Evolutionary conservation across 106 monocot genomes (phyloP).

Genomic region (Xerophyta viscosa): DNA sequence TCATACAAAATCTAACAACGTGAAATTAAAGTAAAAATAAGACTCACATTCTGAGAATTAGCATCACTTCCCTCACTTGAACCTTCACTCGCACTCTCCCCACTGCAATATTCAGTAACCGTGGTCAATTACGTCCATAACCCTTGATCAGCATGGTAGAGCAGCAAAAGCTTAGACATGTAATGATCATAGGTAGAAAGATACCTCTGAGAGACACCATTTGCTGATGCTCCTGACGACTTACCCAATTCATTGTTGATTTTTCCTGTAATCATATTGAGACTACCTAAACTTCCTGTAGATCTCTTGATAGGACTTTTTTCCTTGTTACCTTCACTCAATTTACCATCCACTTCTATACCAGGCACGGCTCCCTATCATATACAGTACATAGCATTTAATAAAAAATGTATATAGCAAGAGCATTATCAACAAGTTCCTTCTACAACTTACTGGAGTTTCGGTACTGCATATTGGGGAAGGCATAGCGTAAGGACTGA

Average conservation of each 20-base stretch:
- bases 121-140: too few relatives aligned
- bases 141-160: neutral
- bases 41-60: conserved; percentile 90
- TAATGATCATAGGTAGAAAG: too few relatives aligned
- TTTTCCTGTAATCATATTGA: conserved; percentile 89
- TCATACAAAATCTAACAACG: too few relatives aligned
- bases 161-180: neutral
- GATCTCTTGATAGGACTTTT: conserved; percentile 66
- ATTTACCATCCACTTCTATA: conserved; percentile 57
- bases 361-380: conserved; percentile 45
- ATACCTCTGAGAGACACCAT: conserved; percentile 87
- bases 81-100: conserved; percentile 87
- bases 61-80: conserved; percentile 95
- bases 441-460: conserved; percentile 52
- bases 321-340: conserved; percentile 63
- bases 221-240: conserved; percentile 42
- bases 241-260: conserved; percentile 58
- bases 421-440: neutral
- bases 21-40: neutral
- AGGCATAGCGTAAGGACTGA: conserved; percentile 68
- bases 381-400: neutral
- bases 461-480: conserved; percentile 71
- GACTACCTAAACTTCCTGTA: conserved; percentile 89
- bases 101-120: conserved; percentile 24
- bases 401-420: neutral